Percentiles rank a stretch among this genome's conserved stretches.
These are phyloP conservation scores for Blastobotrys proliferans DNA, from an alignment of 1,139 yeast species.

Conservation along the genomic window DNA sequence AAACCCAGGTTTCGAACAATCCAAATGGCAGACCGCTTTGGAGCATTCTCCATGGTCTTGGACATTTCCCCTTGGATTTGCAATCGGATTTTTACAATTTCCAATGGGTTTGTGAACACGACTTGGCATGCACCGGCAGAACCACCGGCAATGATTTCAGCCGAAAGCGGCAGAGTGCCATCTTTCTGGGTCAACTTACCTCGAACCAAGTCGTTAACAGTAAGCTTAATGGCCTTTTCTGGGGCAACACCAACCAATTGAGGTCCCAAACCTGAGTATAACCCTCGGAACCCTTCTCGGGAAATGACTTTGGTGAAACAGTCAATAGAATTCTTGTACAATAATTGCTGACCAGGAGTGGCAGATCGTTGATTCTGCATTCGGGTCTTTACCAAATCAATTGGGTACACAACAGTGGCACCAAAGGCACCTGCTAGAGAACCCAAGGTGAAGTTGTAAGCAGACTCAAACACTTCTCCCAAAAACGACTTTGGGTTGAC, in stretches of 20 bases:
- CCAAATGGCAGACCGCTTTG: slow-evolving; percentile 56
- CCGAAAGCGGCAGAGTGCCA: slow-evolving; percentile 56
- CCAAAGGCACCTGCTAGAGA: slow-evolving; percentile 98
- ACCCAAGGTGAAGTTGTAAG: slow-evolving; percentile 84
- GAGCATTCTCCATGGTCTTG: slow-evolving; percentile 41
- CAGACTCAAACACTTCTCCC: slow-evolving; percentile 65
- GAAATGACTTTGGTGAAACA: slow-evolving; percentile 75
- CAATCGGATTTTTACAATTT: slow-evolving; percentile 89
- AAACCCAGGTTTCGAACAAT: slow-evolving; percentile 79
- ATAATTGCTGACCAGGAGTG: slow-evolving; percentile 46
- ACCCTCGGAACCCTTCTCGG: slow-evolving; percentile 81
- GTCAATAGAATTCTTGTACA: slow-evolving; percentile 77
- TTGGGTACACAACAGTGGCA: slow-evolving; percentile 97
- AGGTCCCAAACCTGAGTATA: slow-evolving; percentile 91
- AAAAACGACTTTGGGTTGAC: slow-evolving; percentile 38
- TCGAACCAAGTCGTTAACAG: slow-evolving; percentile 87
- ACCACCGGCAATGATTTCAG: slow-evolving; percentile 87
- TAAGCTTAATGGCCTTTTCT: slow-evolving; percentile 93
- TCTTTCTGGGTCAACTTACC: slow-evolving; percentile 58
- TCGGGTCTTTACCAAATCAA: slow-evolving; percentile 92
- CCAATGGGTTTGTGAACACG: slow-evolving; percentile 91
- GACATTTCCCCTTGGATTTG: slow-evolving; percentile 85
- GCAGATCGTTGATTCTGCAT: slow-evolving; percentile 90
- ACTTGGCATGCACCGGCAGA: slow-evolving; percentile 97
- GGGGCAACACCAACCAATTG: slow-evolving; percentile 98